Base-by-base conservation (phyloP, 2,329 filamentous ascomycete genomes). In the Fusarium goolgardi region DNA sequence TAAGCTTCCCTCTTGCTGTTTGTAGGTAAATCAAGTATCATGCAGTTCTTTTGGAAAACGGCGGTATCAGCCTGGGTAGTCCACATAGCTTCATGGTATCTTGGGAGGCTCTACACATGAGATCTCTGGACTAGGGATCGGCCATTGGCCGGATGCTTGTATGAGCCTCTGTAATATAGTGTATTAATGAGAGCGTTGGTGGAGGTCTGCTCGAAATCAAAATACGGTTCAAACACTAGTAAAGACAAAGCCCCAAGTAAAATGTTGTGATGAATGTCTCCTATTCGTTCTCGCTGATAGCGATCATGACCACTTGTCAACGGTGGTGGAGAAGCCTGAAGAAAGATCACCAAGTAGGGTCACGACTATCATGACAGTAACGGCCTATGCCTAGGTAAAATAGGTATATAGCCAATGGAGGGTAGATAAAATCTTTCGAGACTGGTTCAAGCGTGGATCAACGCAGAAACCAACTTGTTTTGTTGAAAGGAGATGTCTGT, bases 1-100 rank as follows among this genome's bases (percentile, higher is more conserved):
- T 52, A 45, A 50, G 51, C 44, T 40, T 51, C 27, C 53, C 46
- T 47, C 20, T 47, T 66, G 54, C 57, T 56, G 45, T 50, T 44
- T 47, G 37, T 39, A 55, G 46, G 37, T 41, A 57, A 34, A n/a
- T 21, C 35, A 31, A 50, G 50, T 51, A 47, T 43, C 45, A 18
- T 52, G 47, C 25, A 39, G 34, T n/a, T 27, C 39, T 23, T 53
- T 54, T 23, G 21, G 46, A 43, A 51, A 25, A 55, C 34, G 41
- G 41, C 21, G 40, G 21, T 45, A 54, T 52, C 43, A 51, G 52
- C 53, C 45, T 54, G 23, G 40, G 43, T 31, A 37, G 39, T 27
- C 29, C 35, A 41, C 18, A 46, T 39, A 41, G 43, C 35, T 45
- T 34, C n/a, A 29, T 31, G 57, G 54, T 43, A 27, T 32, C 18